These are phyloP conservation scores for Nitzschia inconspicua DNA, from an alignment of 108 stramenopile genomes.

Conservation along the genomic window DNA sequence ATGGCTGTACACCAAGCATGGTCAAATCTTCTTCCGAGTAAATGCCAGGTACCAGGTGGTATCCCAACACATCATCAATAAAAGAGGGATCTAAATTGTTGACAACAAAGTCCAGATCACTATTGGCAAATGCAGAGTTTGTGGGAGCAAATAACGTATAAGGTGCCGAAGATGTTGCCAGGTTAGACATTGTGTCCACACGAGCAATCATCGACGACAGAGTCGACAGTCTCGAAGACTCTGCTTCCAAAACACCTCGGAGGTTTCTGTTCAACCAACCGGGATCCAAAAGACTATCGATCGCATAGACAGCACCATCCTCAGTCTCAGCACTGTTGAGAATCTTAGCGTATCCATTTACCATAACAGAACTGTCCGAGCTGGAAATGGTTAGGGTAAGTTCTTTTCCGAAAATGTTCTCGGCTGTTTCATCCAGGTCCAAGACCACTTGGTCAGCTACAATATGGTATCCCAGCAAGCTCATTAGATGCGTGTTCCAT, in stretches of 20 bases:
- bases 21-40: background rate
- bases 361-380: background rate
- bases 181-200: background rate
- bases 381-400: background rate
- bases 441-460: background rate
- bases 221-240: slow-evolving; percentile 1
- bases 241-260: background rate
- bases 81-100: too few relatives aligned
- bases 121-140: background rate
- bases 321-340: too few relatives aligned
- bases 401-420: too few relatives aligned
- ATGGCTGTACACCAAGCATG: too few relatives aligned
- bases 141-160: slow-evolving; percentile 4
- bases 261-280: background rate
- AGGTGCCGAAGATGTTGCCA: background rate
- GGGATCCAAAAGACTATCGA: background rate
- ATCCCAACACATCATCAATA: background rate
- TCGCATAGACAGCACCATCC: background rate
- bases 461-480: background rate
- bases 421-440: too few relatives aligned
- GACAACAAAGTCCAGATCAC: too few relatives aligned
- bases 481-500: background rate
- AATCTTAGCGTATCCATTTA: background rate
- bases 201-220: background rate
- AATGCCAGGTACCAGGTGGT: slow-evolving; percentile 3